These are phyloP conservation scores for Vanderwaltozyma verrucispora DNA, from an alignment of 805 yeast species.

Conservation along the genomic window DNA sequence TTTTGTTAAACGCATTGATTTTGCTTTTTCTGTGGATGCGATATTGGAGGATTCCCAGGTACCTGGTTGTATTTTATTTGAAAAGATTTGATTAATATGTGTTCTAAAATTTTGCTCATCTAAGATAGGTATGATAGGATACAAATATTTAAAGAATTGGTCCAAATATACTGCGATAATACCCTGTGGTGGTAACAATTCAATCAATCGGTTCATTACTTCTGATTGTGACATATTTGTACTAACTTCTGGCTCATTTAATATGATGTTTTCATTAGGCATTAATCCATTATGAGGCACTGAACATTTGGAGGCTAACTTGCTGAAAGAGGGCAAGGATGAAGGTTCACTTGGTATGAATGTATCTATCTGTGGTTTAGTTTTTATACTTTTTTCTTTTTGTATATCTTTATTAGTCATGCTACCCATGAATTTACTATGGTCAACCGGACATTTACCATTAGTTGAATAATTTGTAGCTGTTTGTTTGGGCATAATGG, in stretches of 20 bases:
- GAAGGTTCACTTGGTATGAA: too few relatives aligned
- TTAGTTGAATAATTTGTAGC: background rate
- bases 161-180: slow-evolving; percentile 47
- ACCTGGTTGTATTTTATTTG: background rate
- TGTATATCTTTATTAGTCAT: too few relatives aligned
- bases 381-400: too few relatives aligned
- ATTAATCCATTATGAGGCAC: slow-evolving; percentile 8
- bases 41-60: background rate
- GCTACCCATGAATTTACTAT: background rate
- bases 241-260: background rate
- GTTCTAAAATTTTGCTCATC: slow-evolving; percentile 39
- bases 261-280: too few relatives aligned
- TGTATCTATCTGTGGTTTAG: too few relatives aligned
- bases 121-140: slow-evolving; percentile 55
- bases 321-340: slow-evolving; percentile 20
- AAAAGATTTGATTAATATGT: slow-evolving; percentile 9
- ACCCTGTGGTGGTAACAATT: slow-evolving; percentile 42
- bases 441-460: slow-evolving; percentile 5
- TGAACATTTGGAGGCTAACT: slow-evolving; percentile 22
- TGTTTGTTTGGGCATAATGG: background rate
- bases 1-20: slow-evolving; percentile 21
- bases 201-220: slow-evolving; percentile 10
- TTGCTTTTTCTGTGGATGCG: background rate
- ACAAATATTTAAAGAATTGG: slow-evolving; percentile 47
- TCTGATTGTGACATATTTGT: background rate